A percentile compares a stretch with the other conserved stretches of the same genome.
Evolutionary conservation across 2,329 filamentous ascomycete species (phyloP).

Genomic region (Colletotrichum neosansevieriae): DNA sequence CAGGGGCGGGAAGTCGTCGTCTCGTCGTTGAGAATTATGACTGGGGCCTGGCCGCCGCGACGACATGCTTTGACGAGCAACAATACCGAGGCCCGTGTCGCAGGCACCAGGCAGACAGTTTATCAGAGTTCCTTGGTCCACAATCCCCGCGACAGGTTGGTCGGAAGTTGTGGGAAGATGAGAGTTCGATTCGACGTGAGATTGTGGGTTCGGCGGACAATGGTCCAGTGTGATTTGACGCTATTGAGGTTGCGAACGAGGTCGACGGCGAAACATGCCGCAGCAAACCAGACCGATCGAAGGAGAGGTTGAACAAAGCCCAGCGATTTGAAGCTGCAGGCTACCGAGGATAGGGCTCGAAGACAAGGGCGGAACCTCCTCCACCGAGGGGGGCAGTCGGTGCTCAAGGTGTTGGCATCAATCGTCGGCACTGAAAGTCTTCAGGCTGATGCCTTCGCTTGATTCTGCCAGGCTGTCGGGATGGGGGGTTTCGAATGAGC

Average conservation of each 20-base stretch:
- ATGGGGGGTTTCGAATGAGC: constrained; percentile 6
- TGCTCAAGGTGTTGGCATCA: not conserved
- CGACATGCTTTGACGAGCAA: constrained; percentile 39
- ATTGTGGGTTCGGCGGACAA: constrained; percentile 27
- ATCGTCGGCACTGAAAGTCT: not conserved
- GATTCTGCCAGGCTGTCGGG: not conserved
- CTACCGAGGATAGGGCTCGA: constrained; percentile 8
- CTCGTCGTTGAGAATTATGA: constrained; percentile 47
- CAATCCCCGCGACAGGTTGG: not conserved
- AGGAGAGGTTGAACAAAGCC: not conserved
- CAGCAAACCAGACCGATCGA: constrained; percentile 5
- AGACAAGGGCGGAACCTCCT: constrained; percentile 14
- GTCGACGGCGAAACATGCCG: constrained; percentile 6
- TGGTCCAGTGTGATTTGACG: constrained; percentile 5
- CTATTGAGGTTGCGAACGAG: constrained; percentile 2
- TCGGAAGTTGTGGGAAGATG: not conserved
- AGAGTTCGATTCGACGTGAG: constrained; percentile 7
- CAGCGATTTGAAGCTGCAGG: not conserved
- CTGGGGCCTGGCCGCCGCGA: constrained; percentile 37
- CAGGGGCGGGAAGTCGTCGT: constrained; percentile 46
- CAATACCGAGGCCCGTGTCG: constrained; percentile 39
- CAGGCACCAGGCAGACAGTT: constrained; percentile 9
- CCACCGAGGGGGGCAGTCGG: constrained; percentile 6
- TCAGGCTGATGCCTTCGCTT: constrained; percentile 4
- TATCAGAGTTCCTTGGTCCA: not conserved